phyloP scores from a whole-genome alignment of 768 basidiomycete genomes.

The Gloeophyllum trabeum region DNA sequence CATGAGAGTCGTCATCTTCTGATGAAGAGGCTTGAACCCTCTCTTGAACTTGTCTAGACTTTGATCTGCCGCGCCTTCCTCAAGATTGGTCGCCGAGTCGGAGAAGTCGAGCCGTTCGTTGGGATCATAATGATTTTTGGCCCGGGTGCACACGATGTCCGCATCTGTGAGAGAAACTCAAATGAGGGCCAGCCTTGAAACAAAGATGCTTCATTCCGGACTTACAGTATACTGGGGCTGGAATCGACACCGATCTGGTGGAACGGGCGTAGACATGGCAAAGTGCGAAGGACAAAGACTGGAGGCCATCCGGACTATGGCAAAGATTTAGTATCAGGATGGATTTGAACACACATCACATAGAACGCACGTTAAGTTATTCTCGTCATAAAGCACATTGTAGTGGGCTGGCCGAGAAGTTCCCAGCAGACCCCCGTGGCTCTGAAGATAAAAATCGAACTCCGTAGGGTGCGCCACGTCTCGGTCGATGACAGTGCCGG shows the following conservation, averaged over 20 bases:
- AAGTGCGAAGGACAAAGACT: conserved; percentile 60
- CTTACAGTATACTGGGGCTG: conserved; percentile 75
- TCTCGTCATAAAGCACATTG: conserved; percentile 39
- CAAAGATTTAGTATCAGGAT: no score
- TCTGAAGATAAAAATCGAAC: conserved; percentile 71
- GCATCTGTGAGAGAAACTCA: conserved; percentile 36
- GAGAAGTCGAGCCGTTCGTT: conserved; percentile 43
- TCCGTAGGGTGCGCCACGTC: conserved; percentile 62
- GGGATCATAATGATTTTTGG: conserved; percentile 75
- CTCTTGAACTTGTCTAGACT: conserved; percentile 36
- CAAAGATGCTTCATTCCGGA: conserved; percentile 3
- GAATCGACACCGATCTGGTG: conserved; percentile 74
- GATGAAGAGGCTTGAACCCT: conserved; percentile 46
- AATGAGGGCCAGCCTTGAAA: background rate
- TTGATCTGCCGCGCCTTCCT: conserved; percentile 7
- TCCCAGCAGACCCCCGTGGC: conserved; percentile 68
- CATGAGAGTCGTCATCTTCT: conserved; percentile 27
- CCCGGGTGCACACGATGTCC: conserved; percentile 65
- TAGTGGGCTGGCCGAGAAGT: conserved; percentile 64
- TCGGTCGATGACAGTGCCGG: conserved; percentile 69
- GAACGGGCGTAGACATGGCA: conserved; percentile 77
- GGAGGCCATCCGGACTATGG: conserved; percentile 54
- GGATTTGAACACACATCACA: background rate
- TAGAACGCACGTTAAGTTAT: conserved; percentile 42
- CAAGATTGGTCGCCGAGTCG: conserved; percentile 35